Base-by-base conservation (phyloP, 352 stramenopile species). In the Phytophthora ohioensis region DNA sequence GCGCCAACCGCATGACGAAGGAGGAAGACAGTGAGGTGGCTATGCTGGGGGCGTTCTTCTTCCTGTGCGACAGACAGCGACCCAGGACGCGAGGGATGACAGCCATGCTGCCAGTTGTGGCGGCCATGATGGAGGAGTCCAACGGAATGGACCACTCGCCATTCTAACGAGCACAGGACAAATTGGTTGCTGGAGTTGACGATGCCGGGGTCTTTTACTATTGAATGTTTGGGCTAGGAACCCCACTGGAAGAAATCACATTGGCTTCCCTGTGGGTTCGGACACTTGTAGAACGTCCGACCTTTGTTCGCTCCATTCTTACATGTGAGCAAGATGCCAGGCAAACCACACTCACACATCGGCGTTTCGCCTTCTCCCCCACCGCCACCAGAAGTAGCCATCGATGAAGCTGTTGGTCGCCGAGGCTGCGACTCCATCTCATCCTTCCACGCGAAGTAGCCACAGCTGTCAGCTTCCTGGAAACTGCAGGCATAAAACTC, bases 181-280 rank as follows among this genome's bases (percentile, higher is more conserved):
- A 27, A 31, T 57, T 27, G 34, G 11, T 51, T 46, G 36, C 11
- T 56, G 36, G 11, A 21, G 11, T 13, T 59, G 52, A 21, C 21
- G 35, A 11, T 32, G 45, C 35, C 39, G 30, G 42, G 48, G 5
- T 27, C 30, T 38, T 39, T 63, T 54, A 57, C 59, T 73, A 57
- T 58, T 61, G 38, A 54, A 32, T 63, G 12, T 56, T 61, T 64
- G 21, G 47, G 17, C 30, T 83, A 84, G 30, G 77, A 69, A 12
- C 80, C 84, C 96, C 96, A 98, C 72, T 97, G 69, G 80, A 99
- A 99, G 77, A 97, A 97, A 65, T 85, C 79, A 58, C 93, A 98
- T 65, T 98, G 89, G 38, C 88, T 84, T 31, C 85, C 88, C 45
- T 90, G 82, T 51, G 84, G 84, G 15, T 90, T 89, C 9, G 88